Evolutionary conservation across 1,284 basidiomycete genomes (phyloP).

Genomic region (Volvariella volvacea): DNA sequence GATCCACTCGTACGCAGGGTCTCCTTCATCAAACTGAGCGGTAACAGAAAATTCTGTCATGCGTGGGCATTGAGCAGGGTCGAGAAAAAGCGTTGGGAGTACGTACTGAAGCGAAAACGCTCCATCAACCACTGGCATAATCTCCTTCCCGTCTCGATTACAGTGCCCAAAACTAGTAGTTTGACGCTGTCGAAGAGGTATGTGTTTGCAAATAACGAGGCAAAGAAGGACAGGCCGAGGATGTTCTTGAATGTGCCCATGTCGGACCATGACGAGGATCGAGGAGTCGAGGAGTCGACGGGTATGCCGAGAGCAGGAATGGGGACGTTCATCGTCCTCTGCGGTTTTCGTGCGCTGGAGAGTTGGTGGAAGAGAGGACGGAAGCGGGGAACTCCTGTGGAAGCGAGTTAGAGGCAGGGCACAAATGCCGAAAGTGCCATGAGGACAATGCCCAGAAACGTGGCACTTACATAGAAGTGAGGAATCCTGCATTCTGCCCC

Average conservation of each 20-base stretch:
- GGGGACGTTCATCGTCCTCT: too few relatives aligned
- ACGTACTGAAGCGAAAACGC: slow-evolving; percentile 35
- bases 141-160: slow-evolving; percentile 38
- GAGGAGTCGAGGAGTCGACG: too few relatives aligned
- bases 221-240: slow-evolving; percentile 5
- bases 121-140: slow-evolving; percentile 37
- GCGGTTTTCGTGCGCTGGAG: too few relatives aligned
- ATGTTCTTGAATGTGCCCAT: neutral
- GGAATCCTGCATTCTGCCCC: too few relatives aligned
- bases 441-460: too few relatives aligned
- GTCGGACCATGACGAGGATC: too few relatives aligned
- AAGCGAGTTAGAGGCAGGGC: too few relatives aligned
- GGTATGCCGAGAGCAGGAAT: too few relatives aligned
- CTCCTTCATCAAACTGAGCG: slow-evolving; percentile 38
- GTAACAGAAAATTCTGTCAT: slow-evolving; percentile 37
- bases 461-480: too few relatives aligned
- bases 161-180: slow-evolving; percentile 33
- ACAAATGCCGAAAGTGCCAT: too few relatives aligned
- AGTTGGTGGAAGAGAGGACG: too few relatives aligned
- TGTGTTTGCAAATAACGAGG: slow-evolving; percentile 2
- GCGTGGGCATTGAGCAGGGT: neutral
- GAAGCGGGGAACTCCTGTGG: too few relatives aligned
- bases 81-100: slow-evolving; percentile 4
- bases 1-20: slow-evolving; percentile 46
- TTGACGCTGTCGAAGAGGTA: slow-evolving; percentile 19